Base-by-base conservation (phyloP, 1,284 basidiomycete species). In the Cryptococcus sp. region DNA sequence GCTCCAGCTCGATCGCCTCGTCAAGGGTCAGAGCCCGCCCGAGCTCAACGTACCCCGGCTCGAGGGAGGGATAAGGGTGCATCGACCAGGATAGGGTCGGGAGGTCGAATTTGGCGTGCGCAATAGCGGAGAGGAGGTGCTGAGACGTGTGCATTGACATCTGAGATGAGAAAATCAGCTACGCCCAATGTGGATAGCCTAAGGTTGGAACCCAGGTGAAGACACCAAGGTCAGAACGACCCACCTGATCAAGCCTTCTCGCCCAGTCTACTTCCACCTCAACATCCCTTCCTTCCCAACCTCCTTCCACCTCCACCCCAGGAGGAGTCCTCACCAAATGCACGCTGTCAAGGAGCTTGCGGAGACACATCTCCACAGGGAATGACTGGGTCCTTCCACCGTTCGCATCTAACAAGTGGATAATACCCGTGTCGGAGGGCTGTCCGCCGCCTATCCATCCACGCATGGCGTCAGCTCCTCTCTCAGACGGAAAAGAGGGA, bases 121-220 rank as follows among this genome's bases (percentile, higher is more conserved):
- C 80, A 7, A 92, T 79, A 0, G 90, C 89, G 3, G 89, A 92
- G 35, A 93, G 82, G 45, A 91, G 81, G 66, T 91, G 89, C 70
- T 91, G 89, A 0, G 84, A 85, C 0, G 88, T 91, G 70, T 91
- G 88, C 80, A 89, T 84, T 11, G 85, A 82, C 85, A 88, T 89
- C 87, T 90, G 57, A 20, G 49, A n/a, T 18, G 39, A 33, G 28
- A 33, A 5, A 33, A 9, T 33, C 9, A 33, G 28, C 9, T 9
- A 9, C 9, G 28, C 7, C 21, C 4, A 3, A 13, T 28, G 12
- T 15, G 50, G 33, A 39, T 40, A n/a, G 37, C 28, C 45, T 11
- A 36, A 39, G 15, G 7, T 36, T 2, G 5, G 46, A 47, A 42
- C 7, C n/a, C 40, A 21, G 18, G 18, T 7, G 3, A 11, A 49